These are phyloP conservation scores for Clathrus columnatus DNA, from an alignment of 768 basidiomycete species.

Conservation along the genomic window DNA sequence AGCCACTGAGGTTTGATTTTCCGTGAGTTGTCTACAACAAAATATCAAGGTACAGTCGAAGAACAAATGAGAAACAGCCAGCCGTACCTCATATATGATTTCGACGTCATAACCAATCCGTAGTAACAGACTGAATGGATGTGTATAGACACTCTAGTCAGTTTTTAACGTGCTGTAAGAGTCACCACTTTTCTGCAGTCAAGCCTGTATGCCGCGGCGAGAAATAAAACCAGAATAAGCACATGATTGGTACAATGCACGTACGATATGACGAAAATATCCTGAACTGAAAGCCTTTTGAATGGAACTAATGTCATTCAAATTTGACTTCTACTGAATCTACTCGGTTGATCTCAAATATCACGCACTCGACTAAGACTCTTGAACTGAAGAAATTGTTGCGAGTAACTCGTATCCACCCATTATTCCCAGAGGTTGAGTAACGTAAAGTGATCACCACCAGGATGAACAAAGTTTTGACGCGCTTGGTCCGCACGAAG, in stretches of 20 bases:
- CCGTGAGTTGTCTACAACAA: conserved; percentile 77
- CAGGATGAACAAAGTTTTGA: conserved; percentile 91
- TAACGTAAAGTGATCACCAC: conserved; percentile 96
- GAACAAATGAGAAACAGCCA: not conserved
- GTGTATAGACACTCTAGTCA: conserved; percentile 92
- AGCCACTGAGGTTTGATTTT: conserved; percentile 95
- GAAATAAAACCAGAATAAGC: conserved; percentile 4
- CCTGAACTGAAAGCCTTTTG: conserved; percentile 95
- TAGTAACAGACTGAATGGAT: conserved; percentile 97
- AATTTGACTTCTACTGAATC: conserved; percentile 84
- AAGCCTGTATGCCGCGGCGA: conserved; percentile 67
- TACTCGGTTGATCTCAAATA: conserved; percentile 95
- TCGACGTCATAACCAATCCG: conserved; percentile 94
- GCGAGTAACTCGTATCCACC: conserved; percentile 95
- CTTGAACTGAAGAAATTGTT: conserved; percentile 94
- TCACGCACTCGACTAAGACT: conserved; percentile 89
- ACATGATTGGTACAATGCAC: conserved; percentile 24
- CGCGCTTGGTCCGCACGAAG: conserved; percentile 95
- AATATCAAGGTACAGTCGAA: conserved; percentile 2
- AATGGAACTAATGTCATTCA: conserved; percentile 84
- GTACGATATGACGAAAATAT: conserved; percentile 90
- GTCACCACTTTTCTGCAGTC: conserved; percentile 91
- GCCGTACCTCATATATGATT: conserved; percentile 83
- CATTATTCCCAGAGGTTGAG: conserved; percentile 99
- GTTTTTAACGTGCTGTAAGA: conserved; percentile 96